phyloP scores from a whole-genome alignment of 345 rosid genomes.

The Orychophragmus violaceus region DNA sequence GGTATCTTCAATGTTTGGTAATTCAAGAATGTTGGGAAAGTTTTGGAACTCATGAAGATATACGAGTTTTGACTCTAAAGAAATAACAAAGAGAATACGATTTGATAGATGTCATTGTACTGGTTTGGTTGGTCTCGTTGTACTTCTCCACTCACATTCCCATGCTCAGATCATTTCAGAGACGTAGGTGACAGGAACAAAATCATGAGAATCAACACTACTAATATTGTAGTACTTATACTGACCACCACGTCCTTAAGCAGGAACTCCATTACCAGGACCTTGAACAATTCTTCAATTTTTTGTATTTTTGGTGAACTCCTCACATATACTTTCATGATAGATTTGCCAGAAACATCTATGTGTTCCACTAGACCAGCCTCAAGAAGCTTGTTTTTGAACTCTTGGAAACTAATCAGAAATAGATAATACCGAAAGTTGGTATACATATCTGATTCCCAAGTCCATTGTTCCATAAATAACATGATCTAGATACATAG shows the following conservation, averaged over 20 bases:
- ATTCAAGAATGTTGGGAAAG: no score
- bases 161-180: constrained; percentile 68
- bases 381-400: constrained; percentile 86
- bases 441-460: background rate
- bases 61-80: no score
- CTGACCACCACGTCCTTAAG: constrained; percentile 52
- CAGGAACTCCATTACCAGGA: constrained; percentile 36
- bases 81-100: no score
- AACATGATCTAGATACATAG: background rate
- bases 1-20: no score
- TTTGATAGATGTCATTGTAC: no score
- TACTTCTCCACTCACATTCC: no score
- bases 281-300: constrained; percentile 41
- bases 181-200: constrained; percentile 68
- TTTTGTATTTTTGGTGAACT: constrained; percentile 39
- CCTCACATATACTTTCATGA: constrained; percentile 79
- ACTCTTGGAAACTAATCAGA: constrained; percentile 97
- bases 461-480: background rate
- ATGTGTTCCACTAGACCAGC: constrained; percentile 90
- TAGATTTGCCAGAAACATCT: constrained; percentile 78
- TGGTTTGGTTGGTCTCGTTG: no score
- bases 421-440: background rate
- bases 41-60: no score
- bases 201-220: constrained; percentile 75
- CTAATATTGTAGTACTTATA: constrained; percentile 75